Evolutionary conservation across 768 basidiomycete genomes (phyloP).

Genomic region (Amanita phalloides): DNA sequence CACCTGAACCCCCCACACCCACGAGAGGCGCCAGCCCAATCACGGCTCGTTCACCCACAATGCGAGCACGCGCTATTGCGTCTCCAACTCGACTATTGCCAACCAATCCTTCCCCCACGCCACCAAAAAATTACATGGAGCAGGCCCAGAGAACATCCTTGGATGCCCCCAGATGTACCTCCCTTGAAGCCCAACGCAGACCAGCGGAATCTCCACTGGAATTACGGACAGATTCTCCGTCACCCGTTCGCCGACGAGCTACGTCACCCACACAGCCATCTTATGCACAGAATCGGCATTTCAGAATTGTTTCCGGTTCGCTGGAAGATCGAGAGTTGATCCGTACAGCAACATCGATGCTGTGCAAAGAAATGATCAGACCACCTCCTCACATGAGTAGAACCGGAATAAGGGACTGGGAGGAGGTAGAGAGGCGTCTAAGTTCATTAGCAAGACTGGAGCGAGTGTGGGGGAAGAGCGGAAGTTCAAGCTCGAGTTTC

Average conservation of each 20-base stretch:
- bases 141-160: constrained; percentile 20
- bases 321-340: constrained; percentile 61
- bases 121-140: constrained; percentile 26
- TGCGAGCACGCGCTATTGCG: neutral
- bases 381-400: constrained; percentile 47
- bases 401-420: constrained; percentile 48
- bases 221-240: constrained; percentile 27
- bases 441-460: constrained; percentile 55
- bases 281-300: constrained; percentile 43
- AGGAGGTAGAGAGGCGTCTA: constrained; percentile 64
- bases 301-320: constrained; percentile 52
- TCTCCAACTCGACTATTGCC: constrained; percentile 2
- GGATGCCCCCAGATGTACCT: constrained; percentile 9
- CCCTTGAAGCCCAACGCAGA: neutral
- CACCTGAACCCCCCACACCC: constrained; percentile 26
- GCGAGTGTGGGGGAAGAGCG: constrained; percentile 66
- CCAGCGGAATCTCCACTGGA: constrained; percentile 5
- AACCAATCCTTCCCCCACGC: constrained; percentile 5
- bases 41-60: constrained; percentile 2
- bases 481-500: constrained; percentile 26
- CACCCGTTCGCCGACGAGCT: constrained; percentile 33
- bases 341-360: constrained; percentile 47
- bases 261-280: constrained; percentile 36
- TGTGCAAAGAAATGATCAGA: constrained; percentile 57
- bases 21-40: constrained; percentile 26